A percentile compares a stretch with the other conserved stretches of the same genome.
These are phyloP conservation scores for Terfezia boudieri DNA, from an alignment of 495 filamentous ascomycete genomes.

Conservation along the genomic window DNA sequence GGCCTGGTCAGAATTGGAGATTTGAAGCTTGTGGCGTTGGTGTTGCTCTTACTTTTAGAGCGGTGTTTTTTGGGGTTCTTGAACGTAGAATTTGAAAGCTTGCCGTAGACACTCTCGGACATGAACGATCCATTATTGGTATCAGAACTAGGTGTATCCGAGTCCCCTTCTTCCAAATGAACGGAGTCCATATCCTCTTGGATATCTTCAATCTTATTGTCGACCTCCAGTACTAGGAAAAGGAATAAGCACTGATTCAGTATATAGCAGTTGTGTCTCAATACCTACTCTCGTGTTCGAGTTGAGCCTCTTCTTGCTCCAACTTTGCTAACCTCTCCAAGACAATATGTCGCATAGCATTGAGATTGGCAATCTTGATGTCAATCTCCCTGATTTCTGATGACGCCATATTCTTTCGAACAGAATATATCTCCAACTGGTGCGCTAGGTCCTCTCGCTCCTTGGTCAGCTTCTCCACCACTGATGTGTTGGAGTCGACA, in stretches of 20 bases:
- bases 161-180: slow-evolving; percentile 29
- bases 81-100: slow-evolving; percentile 38
- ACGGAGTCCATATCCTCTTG: slow-evolving; percentile 53
- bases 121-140: slow-evolving; percentile 44
- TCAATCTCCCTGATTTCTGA: slow-evolving; percentile 92
- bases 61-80: slow-evolving; percentile 41
- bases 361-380: slow-evolving; percentile 82
- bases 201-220: slow-evolving; percentile 65
- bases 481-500: slow-evolving; percentile 22
- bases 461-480: slow-evolving; percentile 44
- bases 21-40: slow-evolving; percentile 8
- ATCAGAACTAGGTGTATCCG: slow-evolving; percentile 34
- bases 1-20: not conserved
- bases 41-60: slow-evolving; percentile 23
- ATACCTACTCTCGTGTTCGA: slow-evolving; percentile 62
- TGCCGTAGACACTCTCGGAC: slow-evolving; percentile 94
- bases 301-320: slow-evolving; percentile 73
- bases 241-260: slow-evolving; percentile 14
- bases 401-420: slow-evolving; percentile 95
- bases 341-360: slow-evolving; percentile 83
- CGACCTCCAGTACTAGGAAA: slow-evolving; percentile 49
- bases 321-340: slow-evolving; percentile 71
- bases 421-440: slow-evolving; percentile 68
- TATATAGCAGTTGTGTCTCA: not conserved
- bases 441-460: slow-evolving; percentile 57